Conservation (phyloP, 805 yeast species). For the Maudiozyma pseudohumilis region DNA sequence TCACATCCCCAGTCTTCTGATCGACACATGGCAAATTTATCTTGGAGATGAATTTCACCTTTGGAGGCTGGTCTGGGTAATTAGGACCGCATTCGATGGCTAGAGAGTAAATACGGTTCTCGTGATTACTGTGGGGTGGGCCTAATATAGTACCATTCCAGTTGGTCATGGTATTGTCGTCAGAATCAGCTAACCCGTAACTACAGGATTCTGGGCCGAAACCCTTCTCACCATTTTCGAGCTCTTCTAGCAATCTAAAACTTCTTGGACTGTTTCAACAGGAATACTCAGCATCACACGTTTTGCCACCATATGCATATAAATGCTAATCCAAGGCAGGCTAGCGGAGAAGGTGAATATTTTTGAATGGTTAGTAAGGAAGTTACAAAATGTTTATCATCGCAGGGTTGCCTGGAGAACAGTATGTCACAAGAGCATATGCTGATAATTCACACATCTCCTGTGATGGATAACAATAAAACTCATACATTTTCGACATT, state of each 20-base stretch:
- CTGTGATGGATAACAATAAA: too few species aligned
- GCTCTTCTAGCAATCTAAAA: slow-evolving; percentile 87
- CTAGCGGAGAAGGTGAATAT: too few species aligned
- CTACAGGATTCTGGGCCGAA: slow-evolving; percentile 95
- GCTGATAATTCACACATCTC: too few species aligned
- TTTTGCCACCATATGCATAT: too few species aligned
- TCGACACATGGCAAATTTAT: slow-evolving; percentile 91
- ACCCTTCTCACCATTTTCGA: slow-evolving; percentile 97
- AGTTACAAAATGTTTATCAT: too few species aligned
- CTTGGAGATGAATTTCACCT: slow-evolving; percentile 68
- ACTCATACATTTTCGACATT: too few species aligned
- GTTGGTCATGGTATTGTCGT: slow-evolving; percentile 83
- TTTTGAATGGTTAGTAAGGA: too few species aligned
- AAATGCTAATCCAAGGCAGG: too few species aligned
- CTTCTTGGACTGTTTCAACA: slow-evolving; percentile 74
- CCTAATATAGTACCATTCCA: slow-evolving; percentile 99
- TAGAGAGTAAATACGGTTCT: slow-evolving; percentile 83
- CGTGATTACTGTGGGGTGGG: slow-evolving; percentile 87
- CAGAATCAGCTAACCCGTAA: slow-evolving; percentile 82
- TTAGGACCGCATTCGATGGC: slow-evolving; percentile 69
- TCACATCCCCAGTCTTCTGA: slow-evolving; percentile 45
- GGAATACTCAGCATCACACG: too few species aligned
- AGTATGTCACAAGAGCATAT: too few species aligned
- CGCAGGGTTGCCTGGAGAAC: too few species aligned
- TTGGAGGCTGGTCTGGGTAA: slow-evolving; percentile 88